These are phyloP conservation scores for Ceratobasidium sp. DNA, from an alignment of 1,284 basidiomycete species.

Conservation along the genomic window DNA sequence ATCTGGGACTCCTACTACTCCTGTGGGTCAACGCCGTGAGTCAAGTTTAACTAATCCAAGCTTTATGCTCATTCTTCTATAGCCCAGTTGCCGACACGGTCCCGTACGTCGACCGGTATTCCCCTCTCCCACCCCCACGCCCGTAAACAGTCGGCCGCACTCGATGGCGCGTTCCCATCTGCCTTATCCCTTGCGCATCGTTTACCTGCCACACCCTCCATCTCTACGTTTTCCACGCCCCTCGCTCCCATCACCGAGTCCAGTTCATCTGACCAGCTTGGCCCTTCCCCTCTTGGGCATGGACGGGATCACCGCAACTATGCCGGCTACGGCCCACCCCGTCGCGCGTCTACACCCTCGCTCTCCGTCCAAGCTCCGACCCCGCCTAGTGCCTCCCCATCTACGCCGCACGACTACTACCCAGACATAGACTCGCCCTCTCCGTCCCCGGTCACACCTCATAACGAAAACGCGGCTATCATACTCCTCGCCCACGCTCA, in stretches of 20 bases:
- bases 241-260: slow-evolving; percentile 60
- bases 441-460: slow-evolving; percentile 17
- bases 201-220: slow-evolving; percentile 54
- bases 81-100: slow-evolving; percentile 66
- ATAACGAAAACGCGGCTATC: slow-evolving; percentile 64
- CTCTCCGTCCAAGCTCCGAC: slow-evolving; percentile 47
- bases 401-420: slow-evolving; percentile 58
- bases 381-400: slow-evolving; percentile 61
- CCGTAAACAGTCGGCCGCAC: slow-evolving; percentile 73
- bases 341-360: slow-evolving; percentile 52
- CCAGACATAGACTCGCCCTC: slow-evolving; percentile 46
- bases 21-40: slow-evolving; percentile 1
- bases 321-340: slow-evolving; percentile 64
- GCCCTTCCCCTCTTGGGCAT: slow-evolving; percentile 42
- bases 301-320: slow-evolving; percentile 51
- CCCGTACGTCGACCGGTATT: slow-evolving; percentile 64
- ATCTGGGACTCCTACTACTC: slow-evolving; percentile 26
- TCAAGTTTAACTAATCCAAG: not conserved
- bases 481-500: slow-evolving; percentile 92
- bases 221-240: slow-evolving; percentile 53
- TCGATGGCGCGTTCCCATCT: slow-evolving; percentile 68
- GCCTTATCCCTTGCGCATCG: slow-evolving; percentile 56
- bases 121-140: slow-evolving; percentile 79
- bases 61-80: slow-evolving; percentile 33
- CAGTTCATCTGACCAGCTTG: slow-evolving; percentile 11